Evolutionary conservation across 148 eudicot genomes (phyloP).

Genomic region (Arbutus unedo): DNA sequence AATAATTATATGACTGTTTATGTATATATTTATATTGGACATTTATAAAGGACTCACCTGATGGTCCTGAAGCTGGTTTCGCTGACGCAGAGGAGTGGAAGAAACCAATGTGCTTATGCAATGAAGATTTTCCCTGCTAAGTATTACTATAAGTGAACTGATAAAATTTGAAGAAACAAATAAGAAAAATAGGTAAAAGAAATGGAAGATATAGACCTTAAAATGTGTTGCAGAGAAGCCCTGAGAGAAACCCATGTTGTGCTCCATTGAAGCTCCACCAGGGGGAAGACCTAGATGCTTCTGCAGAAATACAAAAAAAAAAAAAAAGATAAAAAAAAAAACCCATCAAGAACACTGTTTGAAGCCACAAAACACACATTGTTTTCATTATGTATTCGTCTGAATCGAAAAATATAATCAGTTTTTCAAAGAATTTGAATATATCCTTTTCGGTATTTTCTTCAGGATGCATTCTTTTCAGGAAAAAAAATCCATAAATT

Average conservation of each 20-base stretch:
- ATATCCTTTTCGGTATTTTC: neutral
- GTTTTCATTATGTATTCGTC: neutral
- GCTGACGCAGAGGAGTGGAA: slow-evolving; percentile 34
- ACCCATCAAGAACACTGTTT: neutral
- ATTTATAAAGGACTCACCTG: slow-evolving; percentile 22
- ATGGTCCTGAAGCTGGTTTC: slow-evolving; percentile 31
- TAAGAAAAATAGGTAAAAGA: neutral
- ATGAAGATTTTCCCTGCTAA: slow-evolving; percentile 37
- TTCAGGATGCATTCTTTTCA: neutral
- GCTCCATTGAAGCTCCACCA: slow-evolving; percentile 29
- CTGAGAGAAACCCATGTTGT: slow-evolving; percentile 28
- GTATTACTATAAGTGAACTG: neutral
- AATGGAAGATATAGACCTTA: slow-evolving; percentile 13
- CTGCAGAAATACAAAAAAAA: slow-evolving; percentile 20
- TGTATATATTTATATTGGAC: too few relatives aligned
- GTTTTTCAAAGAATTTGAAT: neutral
- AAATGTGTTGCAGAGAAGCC: slow-evolving; percentile 23
- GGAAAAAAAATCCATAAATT: neutral
- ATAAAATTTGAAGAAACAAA: neutral
- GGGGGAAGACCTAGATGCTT: slow-evolving; percentile 28
- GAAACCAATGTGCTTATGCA: slow-evolving; percentile 41
- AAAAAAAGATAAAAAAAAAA: neutral
- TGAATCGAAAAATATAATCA: too few relatives aligned
- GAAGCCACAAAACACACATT: neutral
- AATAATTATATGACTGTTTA: too few relatives aligned